Base-by-base conservation (phyloP, 2,329 filamentous ascomycete species). In the Domatiomyces catenatus region DNA sequence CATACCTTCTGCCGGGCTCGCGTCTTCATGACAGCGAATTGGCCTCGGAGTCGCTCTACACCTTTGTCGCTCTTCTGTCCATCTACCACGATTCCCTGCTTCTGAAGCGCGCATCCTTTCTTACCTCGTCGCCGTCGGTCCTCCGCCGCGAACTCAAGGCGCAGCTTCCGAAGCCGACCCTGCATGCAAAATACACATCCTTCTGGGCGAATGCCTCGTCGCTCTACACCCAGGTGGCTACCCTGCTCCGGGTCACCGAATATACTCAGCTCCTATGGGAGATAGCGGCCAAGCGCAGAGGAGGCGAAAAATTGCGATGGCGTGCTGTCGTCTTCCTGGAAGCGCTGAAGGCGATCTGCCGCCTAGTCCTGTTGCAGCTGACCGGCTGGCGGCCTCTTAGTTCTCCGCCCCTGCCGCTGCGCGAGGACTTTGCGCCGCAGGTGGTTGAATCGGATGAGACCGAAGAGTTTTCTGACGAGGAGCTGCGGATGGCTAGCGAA, bases 201-300 rank as follows among this genome's bases (percentile, higher is more conserved):
- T 81, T 79, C 64, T 82, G 78, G 75, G 73, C 73, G 17, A 69
- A 74, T 47, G 73, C 73, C 50, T 81, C 77, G 60, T 72, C 75
- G 3, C 73, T 86, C 8, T 98, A 98, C 67, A 79, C 83, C 52
- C 79, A 85, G 52, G 79, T 93, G 50, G 89, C 90, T 42, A 75
- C 89, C 56, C 72, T 88, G 3, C 71, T 98, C 47, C 87, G 94
- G 64, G 84, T 94, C 69, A 84, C 95, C 22, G 85, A 92, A 59
- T 96, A 96, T 64, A 94, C 89, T 0, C 87, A 98, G 69, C 73
- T 98, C 26, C 71, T 98, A n/a, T 92, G 90, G 77, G 92, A 98
- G 66, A 98, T 98, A 92, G 79, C 84, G 24, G 89, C 89, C 24
- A 93, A 94, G 68, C 77, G 90, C 47, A 81, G 81, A 55, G 85